Evolutionary conservation across 169 alveolate species (phyloP).

Genomic region (Cryptosporidium xiaoi): DNA sequence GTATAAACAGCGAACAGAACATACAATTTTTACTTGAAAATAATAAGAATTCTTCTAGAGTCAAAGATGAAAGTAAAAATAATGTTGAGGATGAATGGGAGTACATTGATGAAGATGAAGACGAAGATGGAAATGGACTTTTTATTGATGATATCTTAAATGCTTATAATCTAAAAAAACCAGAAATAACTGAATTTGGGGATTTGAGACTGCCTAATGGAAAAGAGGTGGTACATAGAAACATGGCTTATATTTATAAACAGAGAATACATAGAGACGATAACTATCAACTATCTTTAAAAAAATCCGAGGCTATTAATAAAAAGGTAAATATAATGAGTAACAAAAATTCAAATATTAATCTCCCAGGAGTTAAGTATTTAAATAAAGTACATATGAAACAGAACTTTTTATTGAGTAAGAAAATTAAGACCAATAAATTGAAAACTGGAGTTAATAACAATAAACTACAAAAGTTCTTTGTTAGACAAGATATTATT

Average conservation of each 20-base stretch:
- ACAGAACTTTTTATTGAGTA: conserved; percentile 25
- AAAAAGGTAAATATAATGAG: neutral
- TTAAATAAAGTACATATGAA: conserved; percentile 10
- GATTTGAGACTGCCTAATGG: conserved; percentile 87
- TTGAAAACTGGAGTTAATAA: conserved; percentile 60
- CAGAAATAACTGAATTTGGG: conserved; percentile 81
- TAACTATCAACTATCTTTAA: neutral
- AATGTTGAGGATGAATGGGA: conserved; percentile 83
- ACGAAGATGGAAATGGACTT: neutral
- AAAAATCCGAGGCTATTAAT: neutral
- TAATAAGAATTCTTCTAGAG: no score
- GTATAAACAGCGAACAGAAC: neutral
- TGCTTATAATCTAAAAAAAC: conserved; percentile 73
- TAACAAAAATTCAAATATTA: neutral
- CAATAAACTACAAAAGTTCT: conserved; percentile 50
- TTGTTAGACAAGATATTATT: conserved; percentile 54
- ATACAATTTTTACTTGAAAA: no score
- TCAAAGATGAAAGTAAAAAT: neutral
- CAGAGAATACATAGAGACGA: conserved; percentile 68
- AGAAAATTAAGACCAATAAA: conserved; percentile 8
- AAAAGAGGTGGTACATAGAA: conserved; percentile 86
- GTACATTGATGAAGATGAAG: conserved; percentile 76
- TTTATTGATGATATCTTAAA: conserved; percentile 26
- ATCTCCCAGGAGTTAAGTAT: neutral
- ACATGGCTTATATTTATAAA: conserved; percentile 84